Evolutionary conservation across 2,329 filamentous ascomycete genomes (phyloP), one percentile per base, ranked within the genome.

Genomic region (Alternaria brassicae): DNA sequence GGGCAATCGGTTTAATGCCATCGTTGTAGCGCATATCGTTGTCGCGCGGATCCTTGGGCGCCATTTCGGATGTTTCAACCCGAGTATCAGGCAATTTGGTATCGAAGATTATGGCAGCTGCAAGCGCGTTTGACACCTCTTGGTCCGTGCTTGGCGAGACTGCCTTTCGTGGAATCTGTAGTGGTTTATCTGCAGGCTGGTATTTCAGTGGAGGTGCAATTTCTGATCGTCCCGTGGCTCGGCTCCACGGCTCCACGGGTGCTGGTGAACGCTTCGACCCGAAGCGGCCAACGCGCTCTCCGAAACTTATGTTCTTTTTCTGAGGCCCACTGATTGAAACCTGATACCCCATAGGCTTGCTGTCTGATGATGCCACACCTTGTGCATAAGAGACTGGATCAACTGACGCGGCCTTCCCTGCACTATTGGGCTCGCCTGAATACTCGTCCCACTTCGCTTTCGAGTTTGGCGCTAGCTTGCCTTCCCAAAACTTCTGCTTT

Each of bases 191-290:
- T 58, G 81, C 79, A 40, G 79, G 80, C 34, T 86, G 85, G 71
- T 91, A 89, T 70, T 81, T 84, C 36, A 91, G 84, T 3, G 89
- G 88, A 42, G 84, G 83, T 32, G 91, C 84, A 56, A 91, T 82
- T 34, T 85, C 81, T 40, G 84, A 83, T 64, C 90, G 86, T 27
- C 91, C 91, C 72, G 88, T 92, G 36, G 88, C 87, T 17, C 90
- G 90, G 68, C 88, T 89, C 91, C 91, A 93, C 57, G 88, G 81
- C 53, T 81, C 78, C 41, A 81, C 77, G 61, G 68, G 60, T n/a
- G 69, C 66, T 15, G 71, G 53, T 21, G 69, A 62, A 42, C 66
- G 58, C 39, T 54, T 73, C 19, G 66, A 61, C 13, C 67, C 67
- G 32, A 73, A 63, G 30, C 71, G 68, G 37, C 63, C 64, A 17